phyloP scores from a whole-genome alignment of 2,329 filamentous ascomycete species.

The Fusarium sp. region DNA sequence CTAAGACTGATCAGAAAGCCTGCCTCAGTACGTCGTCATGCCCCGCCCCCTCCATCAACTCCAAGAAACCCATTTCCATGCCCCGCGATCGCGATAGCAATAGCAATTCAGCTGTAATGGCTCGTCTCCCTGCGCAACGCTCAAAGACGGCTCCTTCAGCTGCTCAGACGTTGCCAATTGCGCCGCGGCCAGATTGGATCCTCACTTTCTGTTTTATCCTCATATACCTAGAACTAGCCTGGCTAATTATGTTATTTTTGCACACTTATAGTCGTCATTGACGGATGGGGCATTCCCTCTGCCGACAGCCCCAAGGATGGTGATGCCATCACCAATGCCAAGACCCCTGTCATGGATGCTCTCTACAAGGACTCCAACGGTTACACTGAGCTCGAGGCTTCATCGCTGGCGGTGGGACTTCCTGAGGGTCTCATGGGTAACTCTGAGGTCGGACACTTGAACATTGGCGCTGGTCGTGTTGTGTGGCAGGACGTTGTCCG shows the following conservation, averaged over 20 bases:
- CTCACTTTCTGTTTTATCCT: slow-evolving; percentile 63
- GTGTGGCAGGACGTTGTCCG: slow-evolving; percentile 99
- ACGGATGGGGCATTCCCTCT: slow-evolving; percentile 94
- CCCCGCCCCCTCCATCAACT: slow-evolving; percentile 44
- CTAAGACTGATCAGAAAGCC: slow-evolving; percentile 68
- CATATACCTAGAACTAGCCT: slow-evolving; percentile 66
- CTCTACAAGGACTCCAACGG: slow-evolving; percentile 86
- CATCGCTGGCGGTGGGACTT: slow-evolving; percentile 92
- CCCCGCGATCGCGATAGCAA: slow-evolving; percentile 34
- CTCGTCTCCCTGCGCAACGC: slow-evolving; percentile 32
- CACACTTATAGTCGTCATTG: slow-evolving; percentile 86
- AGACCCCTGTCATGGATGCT: slow-evolving; percentile 94
- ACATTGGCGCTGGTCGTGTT: slow-evolving; percentile 96
- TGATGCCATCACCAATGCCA: slow-evolving; percentile 93
- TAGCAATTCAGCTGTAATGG: slow-evolving; percentile 11
- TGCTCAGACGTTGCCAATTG: slow-evolving; percentile 15
- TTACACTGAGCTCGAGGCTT: slow-evolving; percentile 93
- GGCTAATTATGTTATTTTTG: slow-evolving; percentile 68
- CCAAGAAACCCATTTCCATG: slow-evolving; percentile 36
- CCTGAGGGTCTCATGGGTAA: slow-evolving; percentile 99
- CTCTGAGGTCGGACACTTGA: slow-evolving; percentile 97
- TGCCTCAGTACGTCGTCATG: slow-evolving; percentile 66
- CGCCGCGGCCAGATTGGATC: slow-evolving; percentile 50
- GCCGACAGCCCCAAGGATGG: slow-evolving; percentile 85
- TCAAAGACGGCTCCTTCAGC: slow-evolving; percentile 36